Conservation (phyloP, 1,284 basidiomycete species). For the Boletellus deceptivus region DNA sequence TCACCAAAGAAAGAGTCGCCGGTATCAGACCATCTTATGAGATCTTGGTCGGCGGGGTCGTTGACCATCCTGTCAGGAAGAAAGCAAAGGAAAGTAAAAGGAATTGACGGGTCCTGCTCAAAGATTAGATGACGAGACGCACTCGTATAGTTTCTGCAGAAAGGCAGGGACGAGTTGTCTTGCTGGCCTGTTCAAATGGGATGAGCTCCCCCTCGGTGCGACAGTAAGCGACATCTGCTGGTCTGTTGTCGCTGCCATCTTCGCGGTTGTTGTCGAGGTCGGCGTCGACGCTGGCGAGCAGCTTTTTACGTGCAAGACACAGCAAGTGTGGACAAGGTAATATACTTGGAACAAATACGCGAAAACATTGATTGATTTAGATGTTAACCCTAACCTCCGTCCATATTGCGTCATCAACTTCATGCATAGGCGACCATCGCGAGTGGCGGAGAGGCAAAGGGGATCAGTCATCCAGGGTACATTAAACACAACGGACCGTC, state of each 20-base stretch:
- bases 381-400: slow-evolving; percentile 3
- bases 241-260: slow-evolving; percentile 29
- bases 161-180: slow-evolving; percentile 78
- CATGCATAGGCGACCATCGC: not conserved
- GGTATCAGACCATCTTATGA: slow-evolving; percentile 88
- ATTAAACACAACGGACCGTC: not conserved
- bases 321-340: slow-evolving; percentile 15
- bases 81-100: slow-evolving; percentile 3
- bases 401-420: slow-evolving; percentile 1
- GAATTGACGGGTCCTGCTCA: slow-evolving; percentile 4
- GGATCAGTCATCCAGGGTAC: no score
- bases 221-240: slow-evolving; percentile 56
- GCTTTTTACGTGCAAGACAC: slow-evolving; percentile 15
- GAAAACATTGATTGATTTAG: slow-evolving; percentile 6
- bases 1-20: slow-evolving; percentile 90
- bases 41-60: slow-evolving; percentile 75
- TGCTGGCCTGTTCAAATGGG: slow-evolving; percentile 50
- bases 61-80: slow-evolving; percentile 77
- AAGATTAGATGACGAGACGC: slow-evolving; percentile 34
- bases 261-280: slow-evolving; percentile 12
- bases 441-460: no score
- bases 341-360: slow-evolving; percentile 11
- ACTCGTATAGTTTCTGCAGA: slow-evolving; percentile 92
- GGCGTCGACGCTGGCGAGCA: not conserved
- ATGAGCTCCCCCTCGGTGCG: slow-evolving; percentile 39